Base-by-base conservation (phyloP, 352 stramenopile species). In the Aphanomyces astaci region DNA sequence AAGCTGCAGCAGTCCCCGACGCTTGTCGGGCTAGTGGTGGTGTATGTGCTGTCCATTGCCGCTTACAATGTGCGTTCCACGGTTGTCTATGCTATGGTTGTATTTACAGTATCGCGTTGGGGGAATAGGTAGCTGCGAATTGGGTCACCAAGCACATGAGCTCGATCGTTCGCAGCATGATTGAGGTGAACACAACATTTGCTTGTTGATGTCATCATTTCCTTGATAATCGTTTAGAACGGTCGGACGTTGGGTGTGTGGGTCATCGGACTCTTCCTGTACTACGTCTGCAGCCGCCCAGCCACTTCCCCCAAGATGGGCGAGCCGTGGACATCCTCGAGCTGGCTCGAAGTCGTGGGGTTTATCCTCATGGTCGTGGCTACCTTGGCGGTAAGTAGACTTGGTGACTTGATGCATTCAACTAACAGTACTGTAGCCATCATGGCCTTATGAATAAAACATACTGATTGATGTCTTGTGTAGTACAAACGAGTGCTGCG, bases 71-170 rank as follows among this genome's bases (percentile, higher is more conserved):
- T 90, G 28, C 45, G 69, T 93, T 43, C 63, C 68, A 40, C 80
- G 89, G 72, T 69, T 72, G 40, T 74, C 80, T 59, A 76, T 92
- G 22, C 54, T 87, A 7, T 64, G 55, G 54, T 74, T 90, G 40
- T 81, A 88, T 28, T 5, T 88, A 39, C 72, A 62, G 43, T 89
- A 88, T 69, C 77, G 32, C 24, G 24, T 17, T 5, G 4, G 17
- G 4, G n/a, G 7, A 15, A 22, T 46, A 62, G 53, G 49, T 70
- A n/a, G 88, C 82, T 3, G 84, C 73, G 36, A 93, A 91, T 68
- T 91, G 89, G 73, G 84, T 92, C 13, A 92, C 84, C 48, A 92
- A 92, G 74, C 84, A 92, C 65, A 73, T 92, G 13, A 90, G 81
- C 28, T 79, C 82, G 0, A 80, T 90, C 73, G 88, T 93, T 77